These are phyloP conservation scores for Rhodofomes roseus DNA, from an alignment of 1,284 basidiomycete genomes.

Conservation along the genomic window DNA sequence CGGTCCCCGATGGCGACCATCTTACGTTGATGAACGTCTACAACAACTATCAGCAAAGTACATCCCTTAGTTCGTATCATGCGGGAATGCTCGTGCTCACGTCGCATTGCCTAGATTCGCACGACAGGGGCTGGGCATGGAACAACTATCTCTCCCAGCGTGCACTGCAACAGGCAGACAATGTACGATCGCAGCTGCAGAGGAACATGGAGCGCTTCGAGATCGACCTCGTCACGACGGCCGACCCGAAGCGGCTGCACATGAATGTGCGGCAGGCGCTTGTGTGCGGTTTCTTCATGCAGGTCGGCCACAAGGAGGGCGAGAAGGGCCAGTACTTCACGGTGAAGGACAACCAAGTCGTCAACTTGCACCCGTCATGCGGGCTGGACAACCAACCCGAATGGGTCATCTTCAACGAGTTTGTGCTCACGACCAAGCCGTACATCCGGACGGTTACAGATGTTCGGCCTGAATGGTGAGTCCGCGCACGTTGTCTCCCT, in stretches of 20 bases:
- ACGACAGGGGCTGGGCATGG: constrained; percentile 91
- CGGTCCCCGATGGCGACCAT: constrained; percentile 95
- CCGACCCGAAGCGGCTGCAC: constrained; percentile 79
- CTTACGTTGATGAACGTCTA: constrained; percentile 94
- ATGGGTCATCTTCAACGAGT: constrained; percentile 98
- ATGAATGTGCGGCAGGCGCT: constrained; percentile 81
- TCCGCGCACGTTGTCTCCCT: constrained; percentile 5
- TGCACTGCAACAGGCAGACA: constrained; percentile 89
- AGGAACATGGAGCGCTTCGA: constrained; percentile 94
- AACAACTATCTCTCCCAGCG: constrained; percentile 86
- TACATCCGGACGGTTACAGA: constrained; percentile 94
- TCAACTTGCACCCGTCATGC: constrained; percentile 92
- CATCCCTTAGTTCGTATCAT: constrained; percentile 22
- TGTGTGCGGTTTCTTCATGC: constrained; percentile 98
- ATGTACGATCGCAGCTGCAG: constrained; percentile 90
- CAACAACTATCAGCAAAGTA: constrained; percentile 87
- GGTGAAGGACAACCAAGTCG: constrained; percentile 91
- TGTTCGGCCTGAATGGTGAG: constrained; percentile 85
- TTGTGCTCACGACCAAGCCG: constrained; percentile 87
- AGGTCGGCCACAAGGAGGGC: constrained; percentile 95
- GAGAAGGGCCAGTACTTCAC: constrained; percentile 85
- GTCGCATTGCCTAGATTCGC: constrained; percentile 43
- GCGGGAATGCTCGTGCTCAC: too few species aligned
- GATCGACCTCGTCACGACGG: constrained; percentile 76
- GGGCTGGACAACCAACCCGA: constrained; percentile 92